phyloP scores from a whole-genome alignment of 225 moss, liverwort and hornwort species.

The Marchantia polymorpha region DNA sequence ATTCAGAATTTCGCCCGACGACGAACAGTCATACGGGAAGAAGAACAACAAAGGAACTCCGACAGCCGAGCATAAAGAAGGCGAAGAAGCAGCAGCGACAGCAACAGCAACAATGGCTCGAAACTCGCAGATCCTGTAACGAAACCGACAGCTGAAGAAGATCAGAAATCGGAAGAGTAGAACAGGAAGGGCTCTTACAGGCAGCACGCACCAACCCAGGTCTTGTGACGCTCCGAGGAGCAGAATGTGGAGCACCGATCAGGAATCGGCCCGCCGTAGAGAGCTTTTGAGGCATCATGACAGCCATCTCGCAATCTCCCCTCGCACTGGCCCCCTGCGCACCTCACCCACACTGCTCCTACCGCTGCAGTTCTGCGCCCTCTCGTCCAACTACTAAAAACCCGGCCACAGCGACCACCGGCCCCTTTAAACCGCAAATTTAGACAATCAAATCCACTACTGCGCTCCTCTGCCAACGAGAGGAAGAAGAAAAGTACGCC shows the following conservation, averaged over 20 bases:
- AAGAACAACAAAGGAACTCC: not conserved
- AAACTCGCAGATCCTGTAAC: too few species aligned
- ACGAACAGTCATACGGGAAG: not conserved
- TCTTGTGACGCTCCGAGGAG: not conserved
- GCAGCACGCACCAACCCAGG: constrained; percentile 24
- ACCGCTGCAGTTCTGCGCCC: not conserved
- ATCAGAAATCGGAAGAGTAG: not conserved
- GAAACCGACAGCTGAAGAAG: not conserved
- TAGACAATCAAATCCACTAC: not conserved
- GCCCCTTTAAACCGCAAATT: not conserved
- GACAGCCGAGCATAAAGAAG: too few species aligned
- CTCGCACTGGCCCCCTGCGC: not conserved
- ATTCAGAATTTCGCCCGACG: not conserved
- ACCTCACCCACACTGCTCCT: not conserved
- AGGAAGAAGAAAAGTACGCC: not conserved
- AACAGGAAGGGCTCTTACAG: constrained; percentile 18
- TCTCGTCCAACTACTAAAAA: not conserved
- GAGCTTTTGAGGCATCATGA: constrained; percentile 7
- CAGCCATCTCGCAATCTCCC: constrained; percentile 9
- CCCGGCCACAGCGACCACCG: not conserved
- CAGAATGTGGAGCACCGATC: not conserved
- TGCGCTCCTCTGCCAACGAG: not conserved
- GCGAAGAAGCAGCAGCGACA: too few species aligned
- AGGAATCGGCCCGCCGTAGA: constrained; percentile 9
- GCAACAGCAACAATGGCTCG: too few species aligned